phyloP scores from a whole-genome alignment of 148 eudicot species.

The Rhododendron molle region DNA sequence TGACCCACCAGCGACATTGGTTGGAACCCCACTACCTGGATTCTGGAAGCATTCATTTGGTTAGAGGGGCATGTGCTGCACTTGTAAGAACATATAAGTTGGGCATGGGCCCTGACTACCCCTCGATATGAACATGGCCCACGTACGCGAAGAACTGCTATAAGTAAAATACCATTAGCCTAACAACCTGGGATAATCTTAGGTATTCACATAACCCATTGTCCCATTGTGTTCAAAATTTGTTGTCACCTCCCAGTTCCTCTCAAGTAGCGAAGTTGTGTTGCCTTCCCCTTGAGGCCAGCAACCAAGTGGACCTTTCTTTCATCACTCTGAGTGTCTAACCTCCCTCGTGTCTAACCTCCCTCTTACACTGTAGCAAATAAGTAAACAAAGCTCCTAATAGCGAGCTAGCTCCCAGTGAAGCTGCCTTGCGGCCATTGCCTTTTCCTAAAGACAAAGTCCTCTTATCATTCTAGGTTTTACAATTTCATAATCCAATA shows the following conservation, averaged over 20 bases:
- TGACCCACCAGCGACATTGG: not conserved
- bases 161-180: not conserved
- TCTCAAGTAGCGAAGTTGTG: not conserved
- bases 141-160: not conserved
- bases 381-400: not conserved
- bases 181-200: not conserved
- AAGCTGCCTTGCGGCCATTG: not conserved
- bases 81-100: not conserved
- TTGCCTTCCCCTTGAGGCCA: not conserved
- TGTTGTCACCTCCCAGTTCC: not conserved
- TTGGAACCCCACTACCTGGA: not conserved
- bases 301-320: not conserved
- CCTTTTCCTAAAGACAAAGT: not conserved
- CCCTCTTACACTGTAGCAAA: not conserved
- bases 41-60: not conserved
- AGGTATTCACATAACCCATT: not conserved
- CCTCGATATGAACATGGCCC: not conserved
- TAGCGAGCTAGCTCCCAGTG: not conserved
- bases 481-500: not conserved
- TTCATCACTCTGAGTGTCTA: not conserved
- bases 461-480: not conserved
- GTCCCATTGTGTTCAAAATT: not conserved
- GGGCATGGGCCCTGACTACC: not conserved
- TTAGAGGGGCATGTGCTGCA: not conserved
- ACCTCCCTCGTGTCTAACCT: not conserved